Evolutionary conservation across 345 rosid genomes (phyloP), one percentile per base, ranked within the genome.

Genomic region (thale cress (Arabidopsis thaliana)): DNA sequence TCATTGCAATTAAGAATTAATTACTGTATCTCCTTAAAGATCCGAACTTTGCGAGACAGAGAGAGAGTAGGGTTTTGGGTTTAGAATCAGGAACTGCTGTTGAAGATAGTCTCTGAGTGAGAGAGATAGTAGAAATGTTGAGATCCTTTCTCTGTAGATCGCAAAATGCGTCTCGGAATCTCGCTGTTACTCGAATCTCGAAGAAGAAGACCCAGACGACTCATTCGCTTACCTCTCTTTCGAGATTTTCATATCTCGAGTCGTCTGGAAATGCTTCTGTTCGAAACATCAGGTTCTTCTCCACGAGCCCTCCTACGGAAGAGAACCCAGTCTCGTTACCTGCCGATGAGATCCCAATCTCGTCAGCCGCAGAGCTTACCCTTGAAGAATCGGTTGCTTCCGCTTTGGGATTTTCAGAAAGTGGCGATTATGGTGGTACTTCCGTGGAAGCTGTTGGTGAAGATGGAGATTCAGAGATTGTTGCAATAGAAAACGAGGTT

Each of bases 71-170:
- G 81, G 81, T 71, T 78, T 73, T 66, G 25, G 65, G 81, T 72
- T 60, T 78, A 59, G 52, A 71, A 38, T 45, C 56, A 51, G 74
- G 42, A 65, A 65, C 23, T 23, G 63, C 38, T 59, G 51, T 9
- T 60, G 45, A 59, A 52, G 53, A 24, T 25, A 56, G 10, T 48
- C 6, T 8, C 32, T 4, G 32, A 28, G 32, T 28, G 44, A 1
- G 41, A n/a, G 67, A 49, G 64, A 67, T 59, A 59, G 5, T 23
- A 74, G 56, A 53, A 74, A 89, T 89, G 91, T 84, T 84, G 90
- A 87, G 91, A 85, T 80, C 84, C 24, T 22, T 83, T n/a, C 77
- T 83, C 12, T 72, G 77, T 50, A 74, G 83, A 57, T 82, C 70
- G 53, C 81, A 25, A 52, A 81, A 71, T 37, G 81, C 86, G 9